Percentiles rank a stretch among this genome's conserved stretches.
These are phyloP conservation scores for Hordeum marinum DNA, from an alignment of 176 grass and related monocot genomes.

Conservation along the genomic window DNA sequence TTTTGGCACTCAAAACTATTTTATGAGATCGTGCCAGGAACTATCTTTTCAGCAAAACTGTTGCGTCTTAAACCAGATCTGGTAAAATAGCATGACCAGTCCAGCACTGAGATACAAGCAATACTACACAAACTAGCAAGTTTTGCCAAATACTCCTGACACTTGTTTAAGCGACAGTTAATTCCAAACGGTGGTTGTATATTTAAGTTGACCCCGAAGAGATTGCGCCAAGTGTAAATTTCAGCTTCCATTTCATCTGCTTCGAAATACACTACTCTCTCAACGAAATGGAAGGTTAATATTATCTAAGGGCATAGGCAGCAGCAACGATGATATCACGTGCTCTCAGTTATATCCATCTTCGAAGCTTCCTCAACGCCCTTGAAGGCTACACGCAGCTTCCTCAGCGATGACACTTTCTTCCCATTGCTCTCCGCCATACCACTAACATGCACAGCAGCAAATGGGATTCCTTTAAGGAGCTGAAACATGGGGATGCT, in stretches of 20 bases:
- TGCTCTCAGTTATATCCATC: conserved; percentile 55
- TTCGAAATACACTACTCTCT: conserved; percentile 7
- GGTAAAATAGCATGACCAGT: background rate
- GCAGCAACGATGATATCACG: conserved; percentile 2
- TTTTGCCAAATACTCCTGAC: background rate
- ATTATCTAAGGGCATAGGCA: background rate
- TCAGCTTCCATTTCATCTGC: background rate
- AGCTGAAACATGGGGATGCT: conserved; percentile 57
- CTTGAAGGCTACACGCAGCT: conserved; percentile 73
- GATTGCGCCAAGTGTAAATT: background rate
- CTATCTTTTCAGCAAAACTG: background rate
- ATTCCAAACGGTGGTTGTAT: background rate
- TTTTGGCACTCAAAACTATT: background rate
- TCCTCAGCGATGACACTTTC: conserved; percentile 67
- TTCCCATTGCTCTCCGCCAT: conserved; percentile 63
- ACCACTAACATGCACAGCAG: conserved; percentile 60
- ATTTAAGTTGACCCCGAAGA: background rate
- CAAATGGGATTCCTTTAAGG: conserved; percentile 41
- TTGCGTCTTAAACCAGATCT: background rate
- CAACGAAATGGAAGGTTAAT: conserved; percentile 11
- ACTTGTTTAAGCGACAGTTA: too few relatives aligned
- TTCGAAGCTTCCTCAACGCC: conserved; percentile 33
- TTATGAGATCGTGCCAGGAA: background rate
- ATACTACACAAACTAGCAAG: background rate
- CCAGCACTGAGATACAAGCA: background rate